Evolutionary conservation across 2,329 filamentous ascomycete genomes (phyloP).

Genomic region (Alternaria gaisen): DNA sequence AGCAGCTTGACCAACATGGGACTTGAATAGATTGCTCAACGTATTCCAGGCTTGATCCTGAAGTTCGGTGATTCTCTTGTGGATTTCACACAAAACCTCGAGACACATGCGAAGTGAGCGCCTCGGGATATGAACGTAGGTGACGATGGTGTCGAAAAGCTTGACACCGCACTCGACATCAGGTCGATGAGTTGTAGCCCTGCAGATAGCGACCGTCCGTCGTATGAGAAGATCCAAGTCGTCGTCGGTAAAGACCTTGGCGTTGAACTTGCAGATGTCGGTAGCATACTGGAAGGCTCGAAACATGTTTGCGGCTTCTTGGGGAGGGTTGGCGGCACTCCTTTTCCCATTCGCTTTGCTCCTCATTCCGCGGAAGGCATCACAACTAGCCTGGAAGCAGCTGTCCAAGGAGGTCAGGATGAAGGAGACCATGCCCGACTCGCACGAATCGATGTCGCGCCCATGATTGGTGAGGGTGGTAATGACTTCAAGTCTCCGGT

Average conservation of each 20-base stretch:
- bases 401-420: conserved; percentile 43
- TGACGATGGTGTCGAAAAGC: conserved; percentile 75
- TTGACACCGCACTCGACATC: conserved; percentile 74
- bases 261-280: conserved; percentile 79
- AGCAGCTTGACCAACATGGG: conserved; percentile 75
- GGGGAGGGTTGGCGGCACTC: conserved; percentile 26
- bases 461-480: conserved; percentile 49
- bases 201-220: conserved; percentile 71
- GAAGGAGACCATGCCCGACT: conserved; percentile 46
- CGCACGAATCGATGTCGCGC: conserved; percentile 51
- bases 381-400: conserved; percentile 45
- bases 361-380: conserved; percentile 32
- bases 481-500: conserved; percentile 47
- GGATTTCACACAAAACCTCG: conserved; percentile 75
- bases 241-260: conserved; percentile 70
- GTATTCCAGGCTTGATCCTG: conserved; percentile 74
- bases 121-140: conserved; percentile 73
- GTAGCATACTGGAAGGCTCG: conserved; percentile 72
- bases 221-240: conserved; percentile 70
- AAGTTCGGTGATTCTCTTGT: conserved; percentile 69
- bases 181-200: conserved; percentile 69
- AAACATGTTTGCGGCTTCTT: conserved; percentile 55
- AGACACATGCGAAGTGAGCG: conserved; percentile 71
- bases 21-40: conserved; percentile 74
- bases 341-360: conserved; percentile 41